Conservation (phyloP, 2,329 filamentous ascomycete species). For the Colletotrichum lupini region DNA sequence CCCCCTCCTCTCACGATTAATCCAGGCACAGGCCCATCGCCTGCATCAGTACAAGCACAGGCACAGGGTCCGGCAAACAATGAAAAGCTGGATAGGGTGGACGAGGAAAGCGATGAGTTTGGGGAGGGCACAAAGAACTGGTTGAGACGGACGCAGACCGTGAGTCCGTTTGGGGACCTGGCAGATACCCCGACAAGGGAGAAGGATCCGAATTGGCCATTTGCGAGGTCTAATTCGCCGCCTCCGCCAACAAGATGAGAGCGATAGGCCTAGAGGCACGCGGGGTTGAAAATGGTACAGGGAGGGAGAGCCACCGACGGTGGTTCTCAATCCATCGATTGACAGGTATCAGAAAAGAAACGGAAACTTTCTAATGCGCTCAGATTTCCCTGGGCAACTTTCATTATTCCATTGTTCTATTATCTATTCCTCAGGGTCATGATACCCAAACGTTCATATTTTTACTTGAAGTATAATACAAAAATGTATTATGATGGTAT, state of each 20-base stretch:
- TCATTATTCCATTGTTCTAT: not conserved
- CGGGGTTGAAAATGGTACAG: not conserved
- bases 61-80: not conserved
- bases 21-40: not conserved
- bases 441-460: not conserved
- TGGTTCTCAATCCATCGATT: not conserved
- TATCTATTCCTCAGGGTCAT: not conserved
- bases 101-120: constrained; percentile 31
- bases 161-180: constrained; percentile 48
- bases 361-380: not conserved
- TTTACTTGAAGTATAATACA: not conserved
- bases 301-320: not conserved
- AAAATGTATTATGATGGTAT: not conserved
- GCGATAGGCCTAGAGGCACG: not conserved
- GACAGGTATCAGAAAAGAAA: not conserved
- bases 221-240: constrained; percentile 12
- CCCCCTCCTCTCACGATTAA: not conserved
- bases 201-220: constrained; percentile 27
- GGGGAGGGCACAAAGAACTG: constrained; percentile 40
- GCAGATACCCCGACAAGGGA: constrained; percentile 31
- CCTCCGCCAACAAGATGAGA: not conserved
- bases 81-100: constrained; percentile 20
- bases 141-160: constrained; percentile 44
- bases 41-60: not conserved
- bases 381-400: not conserved